phyloP scores from a whole-genome alignment of 1,284 basidiomycete genomes.

The Puccinia brachypodii region DNA sequence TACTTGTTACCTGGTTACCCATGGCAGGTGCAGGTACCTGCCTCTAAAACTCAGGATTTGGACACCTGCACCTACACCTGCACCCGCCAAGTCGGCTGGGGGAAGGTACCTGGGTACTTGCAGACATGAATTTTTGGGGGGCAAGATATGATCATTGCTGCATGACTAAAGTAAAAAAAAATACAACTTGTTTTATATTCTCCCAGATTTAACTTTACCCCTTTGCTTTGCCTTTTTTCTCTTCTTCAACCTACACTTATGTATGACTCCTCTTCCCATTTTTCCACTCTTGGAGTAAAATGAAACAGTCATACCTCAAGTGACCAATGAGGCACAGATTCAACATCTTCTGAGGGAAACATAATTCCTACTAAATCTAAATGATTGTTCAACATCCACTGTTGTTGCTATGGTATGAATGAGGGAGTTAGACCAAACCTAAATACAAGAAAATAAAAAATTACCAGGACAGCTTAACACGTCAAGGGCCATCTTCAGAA shows the following conservation, averaged over 20 bases:
- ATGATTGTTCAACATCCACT: not conserved
- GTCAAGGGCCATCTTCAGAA: too few species aligned
- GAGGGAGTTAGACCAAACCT: too few species aligned
- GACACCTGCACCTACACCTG: constrained; percentile 4
- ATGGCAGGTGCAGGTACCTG: constrained; percentile 4
- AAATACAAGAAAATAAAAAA: too few species aligned
- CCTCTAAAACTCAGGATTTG: not conserved
- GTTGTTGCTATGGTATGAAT: not conserved
- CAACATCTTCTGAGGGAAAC: not conserved
- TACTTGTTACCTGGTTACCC: not conserved
- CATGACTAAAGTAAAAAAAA: not conserved
- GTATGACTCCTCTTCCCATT: not conserved
- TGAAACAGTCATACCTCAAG: constrained; percentile 1
- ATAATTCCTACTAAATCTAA: not conserved
- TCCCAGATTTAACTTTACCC: constrained; percentile 15
- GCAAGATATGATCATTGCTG: not conserved
- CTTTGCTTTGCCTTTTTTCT: not conserved
- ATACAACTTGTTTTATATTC: not conserved
- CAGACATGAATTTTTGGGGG: not conserved
- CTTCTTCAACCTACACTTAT: not conserved
- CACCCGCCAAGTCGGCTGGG: not conserved
- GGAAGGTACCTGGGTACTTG: constrained; percentile 11
- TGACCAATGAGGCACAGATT: constrained; percentile 11
- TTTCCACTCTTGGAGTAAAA: constrained; percentile 17
- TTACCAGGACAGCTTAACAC: too few species aligned